A percentile compares a stretch with the other conserved stretches of the same genome.
These are phyloP conservation scores for Nidula microcarpa DNA, from an alignment of 768 basidiomycete genomes.

Conservation along the genomic window DNA sequence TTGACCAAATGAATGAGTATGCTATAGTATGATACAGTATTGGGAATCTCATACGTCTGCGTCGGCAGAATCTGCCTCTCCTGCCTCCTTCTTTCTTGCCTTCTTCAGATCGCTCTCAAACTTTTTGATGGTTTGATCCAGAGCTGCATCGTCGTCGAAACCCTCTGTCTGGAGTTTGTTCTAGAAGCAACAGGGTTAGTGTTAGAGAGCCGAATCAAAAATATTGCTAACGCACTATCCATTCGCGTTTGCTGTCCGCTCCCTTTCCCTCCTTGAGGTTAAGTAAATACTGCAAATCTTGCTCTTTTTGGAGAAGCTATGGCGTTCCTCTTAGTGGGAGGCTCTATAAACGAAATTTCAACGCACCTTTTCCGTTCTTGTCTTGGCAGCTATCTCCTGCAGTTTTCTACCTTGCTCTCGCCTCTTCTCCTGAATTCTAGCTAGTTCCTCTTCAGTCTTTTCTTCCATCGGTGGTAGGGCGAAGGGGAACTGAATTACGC, in stretches of 20 bases:
- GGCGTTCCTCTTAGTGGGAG: background rate
- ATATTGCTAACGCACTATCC: constrained; percentile 46
- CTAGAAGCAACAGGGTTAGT: constrained; percentile 24
- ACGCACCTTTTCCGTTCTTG: constrained; percentile 78
- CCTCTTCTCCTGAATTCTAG: constrained; percentile 70
- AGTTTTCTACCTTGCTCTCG: constrained; percentile 85
- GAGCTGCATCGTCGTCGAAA: constrained; percentile 70
- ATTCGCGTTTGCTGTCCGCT: constrained; percentile 68
- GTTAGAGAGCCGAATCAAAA: background rate
- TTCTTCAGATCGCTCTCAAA: constrained; percentile 77
- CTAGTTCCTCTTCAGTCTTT: constrained; percentile 90
- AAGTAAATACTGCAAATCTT: constrained; percentile 61
- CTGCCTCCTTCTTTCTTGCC: constrained; percentile 77
- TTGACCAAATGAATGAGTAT: background rate
- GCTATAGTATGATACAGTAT: background rate
- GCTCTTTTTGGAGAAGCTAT: constrained; percentile 75
- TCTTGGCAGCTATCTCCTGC: constrained; percentile 88
- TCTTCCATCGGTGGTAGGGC: constrained; percentile 61
- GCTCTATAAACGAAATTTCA: background rate
- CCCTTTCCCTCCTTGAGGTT: constrained; percentile 61
- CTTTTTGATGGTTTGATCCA: constrained; percentile 84
- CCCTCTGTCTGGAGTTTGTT: constrained; percentile 63
- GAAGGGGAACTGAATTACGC: constrained; percentile 88
- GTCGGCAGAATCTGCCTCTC: constrained; percentile 53
- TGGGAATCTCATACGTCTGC: constrained; percentile 31